A percentile compares a stretch with the other conserved stretches of the same genome.
phyloP scores from a whole-genome alignment of 345 rosid species.

The Citrus australasica region DNA sequence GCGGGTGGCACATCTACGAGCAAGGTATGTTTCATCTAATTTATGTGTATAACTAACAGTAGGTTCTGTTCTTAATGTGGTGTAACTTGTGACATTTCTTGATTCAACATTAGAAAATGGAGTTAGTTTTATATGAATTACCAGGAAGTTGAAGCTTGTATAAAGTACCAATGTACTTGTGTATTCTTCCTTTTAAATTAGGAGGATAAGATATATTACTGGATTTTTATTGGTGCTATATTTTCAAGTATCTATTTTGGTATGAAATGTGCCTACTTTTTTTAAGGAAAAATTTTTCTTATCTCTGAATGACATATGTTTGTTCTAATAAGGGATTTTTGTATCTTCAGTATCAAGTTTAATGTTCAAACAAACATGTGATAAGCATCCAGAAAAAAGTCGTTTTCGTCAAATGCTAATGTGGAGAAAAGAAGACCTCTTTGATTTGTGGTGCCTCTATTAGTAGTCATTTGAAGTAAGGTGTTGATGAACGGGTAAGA shows the following conservation, averaged over 20 bases:
- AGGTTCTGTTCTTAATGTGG: not conserved
- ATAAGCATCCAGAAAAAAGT: too few relatives aligned
- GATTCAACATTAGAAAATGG: not conserved
- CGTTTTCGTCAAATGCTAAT: too few relatives aligned
- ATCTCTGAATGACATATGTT: not conserved
- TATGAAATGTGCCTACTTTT: not conserved
- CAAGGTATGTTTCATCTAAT: constrained; percentile 43
- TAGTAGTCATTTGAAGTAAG: not conserved
- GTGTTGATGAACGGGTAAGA: not conserved
- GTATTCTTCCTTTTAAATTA: not conserved
- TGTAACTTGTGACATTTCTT: not conserved
- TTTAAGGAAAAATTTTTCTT: not conserved
- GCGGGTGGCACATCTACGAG: constrained; percentile 58
- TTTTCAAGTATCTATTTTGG: not conserved
- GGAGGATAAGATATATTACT: not conserved
- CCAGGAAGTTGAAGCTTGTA: not conserved
- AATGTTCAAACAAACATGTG: too few relatives aligned
- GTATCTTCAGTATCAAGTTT: not conserved
- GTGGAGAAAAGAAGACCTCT: too few relatives aligned
- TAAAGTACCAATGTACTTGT: not conserved
- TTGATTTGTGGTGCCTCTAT: too few relatives aligned
- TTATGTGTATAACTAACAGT: not conserved
- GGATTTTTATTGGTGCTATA: not conserved
- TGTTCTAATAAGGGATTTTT: not conserved
- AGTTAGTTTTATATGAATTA: not conserved